Conservation (phyloP, 2,329 filamentous ascomycete species). For the Penicillium sp. region DNA sequence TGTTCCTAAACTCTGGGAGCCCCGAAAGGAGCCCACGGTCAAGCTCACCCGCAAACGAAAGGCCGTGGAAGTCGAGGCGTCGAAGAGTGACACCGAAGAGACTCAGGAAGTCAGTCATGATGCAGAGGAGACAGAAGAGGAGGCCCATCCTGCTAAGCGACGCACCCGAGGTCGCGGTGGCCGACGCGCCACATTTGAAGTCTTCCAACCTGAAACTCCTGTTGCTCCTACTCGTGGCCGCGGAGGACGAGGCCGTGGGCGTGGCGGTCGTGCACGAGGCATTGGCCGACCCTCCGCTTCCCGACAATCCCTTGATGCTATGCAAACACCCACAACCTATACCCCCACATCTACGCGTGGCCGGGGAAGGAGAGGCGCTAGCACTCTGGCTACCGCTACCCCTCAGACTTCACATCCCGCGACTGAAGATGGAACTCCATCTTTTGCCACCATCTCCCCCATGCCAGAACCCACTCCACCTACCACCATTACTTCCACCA, state of each 20-base stretch:
- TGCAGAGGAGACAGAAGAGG: slow-evolving; percentile 34
- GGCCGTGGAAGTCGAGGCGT: slow-evolving; percentile 40
- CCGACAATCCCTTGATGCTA: slow-evolving; percentile 27
- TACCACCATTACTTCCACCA: neutral
- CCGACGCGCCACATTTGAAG: slow-evolving; percentile 27
- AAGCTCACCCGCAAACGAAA: slow-evolving; percentile 44
- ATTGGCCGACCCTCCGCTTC: slow-evolving; percentile 24
- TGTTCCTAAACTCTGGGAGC: slow-evolving; percentile 41
- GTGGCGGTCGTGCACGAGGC: slow-evolving; percentile 37
- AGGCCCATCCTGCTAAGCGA: slow-evolving; percentile 34
- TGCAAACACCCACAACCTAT: slow-evolving; percentile 13
- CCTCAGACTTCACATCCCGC: slow-evolving; percentile 21
- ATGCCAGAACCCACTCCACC: slow-evolving; percentile 18
- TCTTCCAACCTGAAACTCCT: slow-evolving; percentile 26
- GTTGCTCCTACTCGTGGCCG: slow-evolving; percentile 23
- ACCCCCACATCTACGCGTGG: slow-evolving; percentile 26
- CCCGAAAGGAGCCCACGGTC: slow-evolving; percentile 31
- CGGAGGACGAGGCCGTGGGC: slow-evolving; percentile 33
- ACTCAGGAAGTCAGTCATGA: slow-evolving; percentile 29
- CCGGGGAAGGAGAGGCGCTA: slow-evolving; percentile 27
- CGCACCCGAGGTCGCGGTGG: slow-evolving; percentile 37
- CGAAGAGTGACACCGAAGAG: slow-evolving; percentile 34
- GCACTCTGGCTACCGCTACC: slow-evolving; percentile 13
- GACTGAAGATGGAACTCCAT: slow-evolving; percentile 8
- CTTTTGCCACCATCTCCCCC: slow-evolving; percentile 18